Evolutionary conservation across 202 grass and related monocot species (phyloP), one percentile per base, ranked within the genome.

Genomic region (Setaria italica): DNA sequence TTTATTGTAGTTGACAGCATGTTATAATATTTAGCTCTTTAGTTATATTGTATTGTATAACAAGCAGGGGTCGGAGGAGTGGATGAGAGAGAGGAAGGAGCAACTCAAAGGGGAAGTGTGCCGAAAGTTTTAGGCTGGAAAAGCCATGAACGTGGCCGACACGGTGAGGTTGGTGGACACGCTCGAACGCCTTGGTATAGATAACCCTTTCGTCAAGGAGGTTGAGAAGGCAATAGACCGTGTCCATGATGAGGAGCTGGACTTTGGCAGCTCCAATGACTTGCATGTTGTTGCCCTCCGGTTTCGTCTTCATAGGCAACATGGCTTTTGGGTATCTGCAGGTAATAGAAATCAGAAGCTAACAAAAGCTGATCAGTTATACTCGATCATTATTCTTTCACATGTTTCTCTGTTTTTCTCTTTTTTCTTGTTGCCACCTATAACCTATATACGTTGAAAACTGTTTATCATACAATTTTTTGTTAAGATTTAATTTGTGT

Each of bases 291-390:
- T 82, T 19, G 76, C 77, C 48, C 84, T 89, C 54, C 30, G 57
- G 11, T 93, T 90, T 78, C 13, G 85, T 17, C n/a, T 90, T 6
- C 81, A 88, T 19, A 90, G 88, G 17, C 75, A 93, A 53, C 76
- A 93, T 9, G 85, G 77, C 4, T 85, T 81, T 42, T 25, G 72
- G 74, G 59, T 70, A 11, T 48, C 80, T 32, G 0, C 76, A 63
- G 80, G 84, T 92, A 89, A 55, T 41, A 5, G 39, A 6, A 0
- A 41, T 41, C 4, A 41, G 0, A 5, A 37, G 35, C 4, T 37
- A 55, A 6, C 4, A 19, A 19, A 55, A 55, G 4, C 39, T 41
- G 5, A 41, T 41, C 39, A 41, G 5, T 41, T 41, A 41, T 41
- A 0, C 2, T 20, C 19, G 20, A 57, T 8, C 19, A 25, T 0